Percentiles rank a stretch among this genome's conserved stretches.
Evolutionary conservation across 2,329 filamentous ascomycete species (phyloP).

Genomic region (Arthrobotrys musiformis): DNA sequence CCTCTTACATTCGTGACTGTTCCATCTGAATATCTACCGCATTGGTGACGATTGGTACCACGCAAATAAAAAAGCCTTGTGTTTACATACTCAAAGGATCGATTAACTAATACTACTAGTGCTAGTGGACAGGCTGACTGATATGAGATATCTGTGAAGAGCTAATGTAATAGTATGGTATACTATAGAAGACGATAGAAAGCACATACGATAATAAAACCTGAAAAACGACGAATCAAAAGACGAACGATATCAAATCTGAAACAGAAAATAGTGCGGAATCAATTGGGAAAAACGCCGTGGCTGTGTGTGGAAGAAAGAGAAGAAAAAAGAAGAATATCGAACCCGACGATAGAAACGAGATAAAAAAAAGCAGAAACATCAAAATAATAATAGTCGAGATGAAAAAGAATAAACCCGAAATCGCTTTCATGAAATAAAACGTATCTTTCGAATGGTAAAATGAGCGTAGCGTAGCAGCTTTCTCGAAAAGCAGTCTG

Average conservation of each 20-base stretch:
- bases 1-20: slow-evolving; percentile 1
- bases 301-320: slow-evolving; percentile 25
- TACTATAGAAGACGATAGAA: slow-evolving; percentile 1
- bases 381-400: neutral
- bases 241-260: slow-evolving; percentile 15
- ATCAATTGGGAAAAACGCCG: slow-evolving; percentile 26
- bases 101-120: neutral
- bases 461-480: slow-evolving; percentile 44
- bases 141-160: neutral
- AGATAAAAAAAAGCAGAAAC: slow-evolving; percentile 1
- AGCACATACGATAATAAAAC: slow-evolving; percentile 1
- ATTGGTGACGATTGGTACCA: slow-evolving; percentile 14
- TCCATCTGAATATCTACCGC: neutral
- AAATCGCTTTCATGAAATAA: slow-evolving; percentile 46
- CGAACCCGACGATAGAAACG: slow-evolving; percentile 16
- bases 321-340: slow-evolving; percentile 6
- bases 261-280: neutral
- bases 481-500: slow-evolving; percentile 55
- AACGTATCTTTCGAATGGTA: slow-evolving; percentile 23
- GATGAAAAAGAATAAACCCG: neutral
- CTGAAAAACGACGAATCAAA: neutral
- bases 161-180: neutral
- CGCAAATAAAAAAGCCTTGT: neutral
- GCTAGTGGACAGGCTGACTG: neutral
- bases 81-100: slow-evolving; percentile 6